These are phyloP conservation scores for Pyricularia sp. DNA, from an alignment of 2,329 filamentous ascomycete genomes.

Conservation along the genomic window DNA sequence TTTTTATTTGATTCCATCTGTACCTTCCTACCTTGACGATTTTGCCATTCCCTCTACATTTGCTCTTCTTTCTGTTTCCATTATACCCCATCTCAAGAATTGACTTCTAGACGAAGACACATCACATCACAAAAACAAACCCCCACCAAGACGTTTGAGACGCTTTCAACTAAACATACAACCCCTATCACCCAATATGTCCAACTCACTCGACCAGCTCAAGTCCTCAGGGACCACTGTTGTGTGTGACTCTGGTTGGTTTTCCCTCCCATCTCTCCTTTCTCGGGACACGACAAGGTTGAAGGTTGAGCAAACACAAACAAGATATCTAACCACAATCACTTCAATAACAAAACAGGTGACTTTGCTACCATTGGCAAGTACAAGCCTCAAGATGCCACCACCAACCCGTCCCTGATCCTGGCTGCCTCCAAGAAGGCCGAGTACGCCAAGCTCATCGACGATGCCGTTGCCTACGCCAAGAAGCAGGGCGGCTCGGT, in stretches of 20 bases:
- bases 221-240: slow-evolving; percentile 96
- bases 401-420: slow-evolving; percentile 98
- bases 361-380: slow-evolving; percentile 87
- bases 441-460: slow-evolving; percentile 89
- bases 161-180: not conserved
- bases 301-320: not conserved
- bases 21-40: not conserved
- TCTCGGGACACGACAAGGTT: no score
- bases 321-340: slow-evolving; percentile 78
- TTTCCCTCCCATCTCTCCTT: slow-evolving; percentile 31
- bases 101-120: not conserved
- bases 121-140: not conserved
- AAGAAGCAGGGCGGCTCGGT: slow-evolving; percentile 63
- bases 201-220: slow-evolving; percentile 88
- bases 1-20: not conserved
- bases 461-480: slow-evolving; percentile 74
- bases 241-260: slow-evolving; percentile 93
- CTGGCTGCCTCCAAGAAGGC: slow-evolving; percentile 96
- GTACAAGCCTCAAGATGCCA: slow-evolving; percentile 99
- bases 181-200: slow-evolving; percentile 47
- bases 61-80: not conserved
- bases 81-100: not conserved
- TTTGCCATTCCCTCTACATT: not conserved
- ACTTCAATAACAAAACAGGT: slow-evolving; percentile 95
- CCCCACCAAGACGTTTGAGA: not conserved